Conservation (phyloP, 352 stramenopile species). For the Globisporangium solare region DNA sequence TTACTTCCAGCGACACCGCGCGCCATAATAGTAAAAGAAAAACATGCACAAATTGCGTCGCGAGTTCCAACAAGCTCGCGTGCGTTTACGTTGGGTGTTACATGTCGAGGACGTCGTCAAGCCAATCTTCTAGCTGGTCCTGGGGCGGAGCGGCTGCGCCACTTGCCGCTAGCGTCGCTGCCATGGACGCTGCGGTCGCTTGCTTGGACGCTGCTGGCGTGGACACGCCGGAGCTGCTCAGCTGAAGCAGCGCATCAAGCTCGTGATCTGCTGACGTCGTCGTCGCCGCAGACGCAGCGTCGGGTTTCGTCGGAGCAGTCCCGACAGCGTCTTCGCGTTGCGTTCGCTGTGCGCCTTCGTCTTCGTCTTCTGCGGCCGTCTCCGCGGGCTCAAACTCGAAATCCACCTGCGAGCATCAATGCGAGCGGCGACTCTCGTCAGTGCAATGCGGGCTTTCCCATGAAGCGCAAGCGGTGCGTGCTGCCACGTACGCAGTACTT, state of each 20-base stretch:
- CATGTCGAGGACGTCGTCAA: conserved; percentile 62
- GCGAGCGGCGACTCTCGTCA: too few species aligned
- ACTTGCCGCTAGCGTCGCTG: neutral
- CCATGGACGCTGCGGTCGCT: neutral
- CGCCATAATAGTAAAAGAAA: conserved; percentile 2
- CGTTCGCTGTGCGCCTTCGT: too few species aligned
- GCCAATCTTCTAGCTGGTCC: conserved; percentile 63
- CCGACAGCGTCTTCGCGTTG: conserved; percentile 6
- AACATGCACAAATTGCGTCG: neutral
- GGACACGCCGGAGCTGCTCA: conserved; percentile 15
- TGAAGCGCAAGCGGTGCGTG: neutral
- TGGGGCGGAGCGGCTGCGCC: neutral
- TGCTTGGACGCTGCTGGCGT: conserved; percentile 2
- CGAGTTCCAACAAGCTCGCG: too few species aligned
- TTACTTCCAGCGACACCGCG: conserved; percentile 45
- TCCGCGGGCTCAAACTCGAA: conserved; percentile 32
- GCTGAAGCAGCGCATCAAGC: conserved; percentile 38
- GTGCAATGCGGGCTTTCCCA: too few species aligned
- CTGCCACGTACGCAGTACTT: conserved; percentile 67
- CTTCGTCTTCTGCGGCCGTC: conserved; percentile 9
- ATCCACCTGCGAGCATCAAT: conserved; percentile 21
- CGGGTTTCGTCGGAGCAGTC: neutral
- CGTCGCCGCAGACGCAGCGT: neutral
- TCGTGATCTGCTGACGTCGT: conserved; percentile 17
- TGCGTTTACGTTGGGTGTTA: too few species aligned